Conservation (phyloP, 306 rosid genomes). For the Gastrolobium bilobum region DNA sequence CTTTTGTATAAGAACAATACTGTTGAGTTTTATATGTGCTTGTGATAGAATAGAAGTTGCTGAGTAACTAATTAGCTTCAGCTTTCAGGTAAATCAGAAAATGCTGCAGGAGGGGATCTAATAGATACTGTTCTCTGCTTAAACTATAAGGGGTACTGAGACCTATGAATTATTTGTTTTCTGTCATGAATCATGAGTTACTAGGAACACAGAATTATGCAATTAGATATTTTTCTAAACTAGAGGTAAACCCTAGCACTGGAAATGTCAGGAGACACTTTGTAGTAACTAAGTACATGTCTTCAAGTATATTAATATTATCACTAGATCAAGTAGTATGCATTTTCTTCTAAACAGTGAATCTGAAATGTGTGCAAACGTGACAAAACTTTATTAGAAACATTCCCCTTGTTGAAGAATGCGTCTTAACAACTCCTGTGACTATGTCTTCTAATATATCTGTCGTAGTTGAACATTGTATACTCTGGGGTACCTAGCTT, state of each 20-base stretch:
- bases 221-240: not conserved
- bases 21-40: slow-evolving; percentile 19
- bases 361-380: not conserved
- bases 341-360: not conserved
- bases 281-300: not conserved
- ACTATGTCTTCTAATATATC: not conserved
- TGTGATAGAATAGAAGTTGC: slow-evolving; percentile 6
- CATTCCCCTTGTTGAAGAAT: not conserved
- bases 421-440: not conserved
- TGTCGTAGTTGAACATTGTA: not conserved
- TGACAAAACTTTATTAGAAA: not conserved
- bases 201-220: too few relatives aligned
- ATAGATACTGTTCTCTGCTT: not conserved
- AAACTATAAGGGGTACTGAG: not conserved
- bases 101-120: not conserved
- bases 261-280: not conserved
- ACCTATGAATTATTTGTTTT: not conserved
- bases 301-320: not conserved
- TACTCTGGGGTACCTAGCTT: not conserved
- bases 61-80: not conserved
- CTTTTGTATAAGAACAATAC: not conserved
- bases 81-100: not conserved
- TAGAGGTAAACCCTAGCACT: not conserved
- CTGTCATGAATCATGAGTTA: not conserved
- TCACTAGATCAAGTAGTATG: not conserved